phyloP scores from a whole-genome alignment of 1,284 basidiomycete species.

The Malassezia arunalokei region DNA sequence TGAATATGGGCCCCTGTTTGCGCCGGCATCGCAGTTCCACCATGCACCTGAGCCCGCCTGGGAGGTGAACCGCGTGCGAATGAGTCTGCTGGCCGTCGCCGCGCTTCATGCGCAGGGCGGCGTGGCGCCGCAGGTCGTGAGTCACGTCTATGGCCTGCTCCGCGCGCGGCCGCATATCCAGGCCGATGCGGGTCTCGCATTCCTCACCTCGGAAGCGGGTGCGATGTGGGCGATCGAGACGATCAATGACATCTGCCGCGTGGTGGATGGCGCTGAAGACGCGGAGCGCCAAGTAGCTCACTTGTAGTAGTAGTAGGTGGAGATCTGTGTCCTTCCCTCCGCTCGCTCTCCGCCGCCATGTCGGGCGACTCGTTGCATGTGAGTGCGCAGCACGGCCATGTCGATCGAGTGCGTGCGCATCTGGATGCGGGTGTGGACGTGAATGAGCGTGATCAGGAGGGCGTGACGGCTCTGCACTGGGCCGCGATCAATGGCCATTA shows the following conservation, averaged over 20 bases:
- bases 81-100: constrained; percentile 79
- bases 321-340: neutral
- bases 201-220: constrained; percentile 78
- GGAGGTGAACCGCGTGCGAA: constrained; percentile 70
- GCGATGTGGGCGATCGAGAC: constrained; percentile 79
- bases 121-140: constrained; percentile 78
- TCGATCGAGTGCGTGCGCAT: constrained; percentile 57
- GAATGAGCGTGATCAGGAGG: constrained; percentile 72
- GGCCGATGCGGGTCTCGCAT: constrained; percentile 55
- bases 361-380: constrained; percentile 53
- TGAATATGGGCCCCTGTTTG: constrained; percentile 71
- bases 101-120: constrained; percentile 72
- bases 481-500: constrained; percentile 80
- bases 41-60: constrained; percentile 41
- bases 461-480: constrained; percentile 93
- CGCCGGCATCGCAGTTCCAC: constrained; percentile 53
- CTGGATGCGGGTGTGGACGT: constrained; percentile 63
- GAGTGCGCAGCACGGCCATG: constrained; percentile 76
- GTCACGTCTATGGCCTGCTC: constrained; percentile 83
- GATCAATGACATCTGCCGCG: constrained; percentile 54
- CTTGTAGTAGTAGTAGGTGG: neutral
- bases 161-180: constrained; percentile 53
- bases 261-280: constrained; percentile 30
- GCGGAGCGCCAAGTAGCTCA: constrained; percentile 3
- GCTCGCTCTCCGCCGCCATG: neutral